Conservation (phyloP, 129 eudicot genomes). For the Sambucus nigra region DNA sequence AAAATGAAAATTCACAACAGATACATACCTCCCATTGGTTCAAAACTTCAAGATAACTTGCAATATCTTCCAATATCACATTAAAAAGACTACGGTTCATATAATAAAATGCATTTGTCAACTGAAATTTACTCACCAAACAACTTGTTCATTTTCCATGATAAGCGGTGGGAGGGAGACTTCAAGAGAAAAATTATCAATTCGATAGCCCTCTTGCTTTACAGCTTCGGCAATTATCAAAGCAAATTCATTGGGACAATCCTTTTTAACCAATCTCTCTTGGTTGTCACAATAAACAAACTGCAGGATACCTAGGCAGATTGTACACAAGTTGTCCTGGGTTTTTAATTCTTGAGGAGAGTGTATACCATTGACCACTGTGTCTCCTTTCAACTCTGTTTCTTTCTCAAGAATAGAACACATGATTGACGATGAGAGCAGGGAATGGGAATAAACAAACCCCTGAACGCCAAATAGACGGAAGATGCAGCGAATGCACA, state of each 20-base stretch:
- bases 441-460: slow-evolving; percentile 26
- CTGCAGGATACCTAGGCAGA: slow-evolving; percentile 79
- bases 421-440: slow-evolving; percentile 25
- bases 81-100: background rate
- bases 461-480: slow-evolving; percentile 48
- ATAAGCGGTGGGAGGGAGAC: slow-evolving; percentile 57
- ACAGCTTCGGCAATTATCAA: slow-evolving; percentile 32
- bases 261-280: slow-evolving; percentile 32
- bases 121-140: slow-evolving; percentile 36
- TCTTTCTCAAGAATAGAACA: slow-evolving; percentile 23
- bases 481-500: slow-evolving; percentile 62
- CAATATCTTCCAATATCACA: too few species aligned
- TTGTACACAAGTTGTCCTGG: slow-evolving; percentile 35
- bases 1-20: background rate
- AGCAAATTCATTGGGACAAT: slow-evolving; percentile 55
- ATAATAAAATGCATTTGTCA: background rate
- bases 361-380: slow-evolving; percentile 12
- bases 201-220: slow-evolving; percentile 39
- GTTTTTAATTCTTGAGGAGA: slow-evolving; percentile 14
- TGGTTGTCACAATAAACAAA: slow-evolving; percentile 39
- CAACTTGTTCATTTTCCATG: slow-evolving; percentile 51
- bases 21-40: background rate
- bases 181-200: slow-evolving; percentile 63
- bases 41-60: too few species aligned
- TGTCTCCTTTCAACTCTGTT: slow-evolving; percentile 17